A percentile compares a stretch with the other conserved stretches of the same genome.
These are phyloP conservation scores for Protomyces gravidus DNA, from an alignment of 1,139 yeast genomes.

Conservation along the genomic window DNA sequence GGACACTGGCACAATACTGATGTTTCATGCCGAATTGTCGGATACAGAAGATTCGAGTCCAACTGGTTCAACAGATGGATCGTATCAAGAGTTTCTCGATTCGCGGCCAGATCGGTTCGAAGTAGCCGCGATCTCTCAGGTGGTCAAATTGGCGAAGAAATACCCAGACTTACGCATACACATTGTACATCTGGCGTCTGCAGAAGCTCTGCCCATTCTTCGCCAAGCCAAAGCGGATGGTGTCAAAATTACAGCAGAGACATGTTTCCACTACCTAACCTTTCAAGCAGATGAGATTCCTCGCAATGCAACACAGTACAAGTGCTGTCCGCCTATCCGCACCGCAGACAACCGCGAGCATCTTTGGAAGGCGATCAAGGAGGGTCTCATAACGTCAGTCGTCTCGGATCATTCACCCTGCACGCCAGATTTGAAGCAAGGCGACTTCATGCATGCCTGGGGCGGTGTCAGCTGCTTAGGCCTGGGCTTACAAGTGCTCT, in stretches of 20 bases:
- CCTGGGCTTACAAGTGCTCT: conserved; percentile 41
- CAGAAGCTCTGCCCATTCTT: conserved; percentile 45
- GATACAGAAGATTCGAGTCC: conserved; percentile 45
- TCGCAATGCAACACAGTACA: conserved; percentile 48
- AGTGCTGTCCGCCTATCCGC: conserved; percentile 51
- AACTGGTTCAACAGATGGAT: conserved; percentile 44
- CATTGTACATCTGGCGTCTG: conserved; percentile 50
- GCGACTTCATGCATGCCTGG: conserved; percentile 41
- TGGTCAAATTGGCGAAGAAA: conserved; percentile 45
- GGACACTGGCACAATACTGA: conserved; percentile 46
- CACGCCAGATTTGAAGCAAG: conserved; percentile 33
- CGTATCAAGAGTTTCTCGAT: conserved; percentile 43
- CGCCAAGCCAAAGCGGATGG: conserved; percentile 45
- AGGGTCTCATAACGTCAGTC: conserved; percentile 49
- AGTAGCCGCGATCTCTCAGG: conserved; percentile 51
- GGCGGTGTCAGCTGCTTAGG: conserved; percentile 51
- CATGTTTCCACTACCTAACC: conserved; percentile 50
- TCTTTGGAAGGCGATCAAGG: conserved; percentile 47
- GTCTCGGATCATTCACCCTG: conserved; percentile 51
- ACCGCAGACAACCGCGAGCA: conserved; percentile 44
- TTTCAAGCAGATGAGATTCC: conserved; percentile 42
- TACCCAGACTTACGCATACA: conserved; percentile 46
- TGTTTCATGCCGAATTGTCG: conserved; percentile 52
- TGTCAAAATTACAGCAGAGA: conserved; percentile 47
- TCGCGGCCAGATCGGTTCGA: conserved; percentile 49